These are phyloP conservation scores for Arbutus unedo DNA, from an alignment of 148 eudicot genomes.

Conservation along the genomic window DNA sequence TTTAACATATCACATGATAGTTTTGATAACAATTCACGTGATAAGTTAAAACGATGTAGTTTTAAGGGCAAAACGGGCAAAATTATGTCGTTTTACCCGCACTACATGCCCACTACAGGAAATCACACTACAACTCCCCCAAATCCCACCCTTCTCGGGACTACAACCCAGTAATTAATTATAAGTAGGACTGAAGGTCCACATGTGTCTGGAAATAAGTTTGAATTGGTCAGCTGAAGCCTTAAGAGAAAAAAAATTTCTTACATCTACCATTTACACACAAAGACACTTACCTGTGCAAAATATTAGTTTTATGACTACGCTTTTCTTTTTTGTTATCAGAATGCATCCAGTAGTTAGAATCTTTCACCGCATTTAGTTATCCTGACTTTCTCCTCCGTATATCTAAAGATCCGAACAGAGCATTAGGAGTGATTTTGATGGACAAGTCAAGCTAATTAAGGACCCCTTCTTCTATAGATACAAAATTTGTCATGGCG, in stretches of 20 bases:
- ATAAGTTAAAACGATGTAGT: too few relatives aligned
- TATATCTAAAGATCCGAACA: neutral
- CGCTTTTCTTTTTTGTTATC: too few relatives aligned
- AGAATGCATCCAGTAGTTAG: too few relatives aligned
- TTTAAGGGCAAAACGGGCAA: too few relatives aligned
- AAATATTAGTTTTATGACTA: too few relatives aligned
- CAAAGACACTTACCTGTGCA: neutral
- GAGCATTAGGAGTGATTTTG: neutral
- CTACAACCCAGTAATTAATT: neutral
- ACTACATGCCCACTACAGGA: too few relatives aligned
- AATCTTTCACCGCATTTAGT: neutral
- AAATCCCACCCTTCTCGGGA: neutral
- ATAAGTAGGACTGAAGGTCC: neutral
- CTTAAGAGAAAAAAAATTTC: neutral
- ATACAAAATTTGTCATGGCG: neutral
- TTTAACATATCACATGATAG: too few relatives aligned
- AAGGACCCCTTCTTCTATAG: neutral
- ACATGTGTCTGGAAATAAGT: neutral
- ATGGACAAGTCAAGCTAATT: neutral
- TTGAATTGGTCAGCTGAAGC: neutral
- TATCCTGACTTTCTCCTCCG: neutral
- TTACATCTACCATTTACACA: neutral
- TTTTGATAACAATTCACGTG: too few relatives aligned
- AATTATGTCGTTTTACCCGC: too few relatives aligned
- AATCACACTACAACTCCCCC: too few relatives aligned